A percentile compares a stretch with the other conserved stretches of the same genome.
These are phyloP conservation scores for Nothophytophthora sp. DNA, from an alignment of 352 stramenopile species.

Conservation along the genomic window DNA sequence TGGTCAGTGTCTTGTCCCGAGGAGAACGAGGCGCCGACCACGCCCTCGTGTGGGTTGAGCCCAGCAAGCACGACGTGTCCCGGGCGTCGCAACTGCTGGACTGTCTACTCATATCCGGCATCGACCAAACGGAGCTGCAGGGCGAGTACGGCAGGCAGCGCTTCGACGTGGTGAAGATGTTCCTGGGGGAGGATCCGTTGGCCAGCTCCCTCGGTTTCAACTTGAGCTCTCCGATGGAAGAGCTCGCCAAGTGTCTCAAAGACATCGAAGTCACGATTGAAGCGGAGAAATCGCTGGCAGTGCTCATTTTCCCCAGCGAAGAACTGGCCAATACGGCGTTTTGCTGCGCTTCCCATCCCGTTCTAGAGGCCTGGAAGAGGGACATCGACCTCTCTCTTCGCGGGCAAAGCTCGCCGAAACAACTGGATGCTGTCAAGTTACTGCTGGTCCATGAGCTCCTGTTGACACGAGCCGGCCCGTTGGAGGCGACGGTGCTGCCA, in stretches of 20 bases:
- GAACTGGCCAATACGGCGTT: conserved; percentile 67
- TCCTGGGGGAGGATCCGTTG: conserved; percentile 35
- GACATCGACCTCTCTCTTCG: conserved; percentile 32
- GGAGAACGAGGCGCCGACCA: conserved; percentile 34
- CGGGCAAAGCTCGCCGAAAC: conserved; percentile 13
- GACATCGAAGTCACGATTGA: conserved; percentile 63
- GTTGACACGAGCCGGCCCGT: conserved; percentile 20
- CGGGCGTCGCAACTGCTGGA: conserved; percentile 63
- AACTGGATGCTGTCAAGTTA: conserved; percentile 55
- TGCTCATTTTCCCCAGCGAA: conserved; percentile 57
- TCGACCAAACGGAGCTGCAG: conserved; percentile 53
- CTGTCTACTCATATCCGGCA: conserved; percentile 58
- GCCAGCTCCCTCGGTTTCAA: conserved; percentile 41
- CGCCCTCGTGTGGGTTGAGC: conserved; percentile 35
- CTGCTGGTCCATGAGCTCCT: conserved; percentile 60
- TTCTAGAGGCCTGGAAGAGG: conserved; percentile 59
- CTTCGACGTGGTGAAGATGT: conserved; percentile 62
- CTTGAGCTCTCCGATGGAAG: conserved; percentile 24
- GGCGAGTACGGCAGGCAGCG: conserved; percentile 71
- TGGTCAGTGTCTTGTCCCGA: conserved; percentile 59
- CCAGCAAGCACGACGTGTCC: conserved; percentile 50
- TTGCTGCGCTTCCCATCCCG: conserved; percentile 42
- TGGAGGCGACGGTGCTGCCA: conserved; percentile 45
- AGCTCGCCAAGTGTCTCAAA: conserved; percentile 34
- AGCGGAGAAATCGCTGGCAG: conserved; percentile 55